Evolutionary conservation across 768 basidiomycete genomes (phyloP), one percentile per base, ranked within the genome.

Genomic region (Omphalotus guepiniiformis): DNA sequence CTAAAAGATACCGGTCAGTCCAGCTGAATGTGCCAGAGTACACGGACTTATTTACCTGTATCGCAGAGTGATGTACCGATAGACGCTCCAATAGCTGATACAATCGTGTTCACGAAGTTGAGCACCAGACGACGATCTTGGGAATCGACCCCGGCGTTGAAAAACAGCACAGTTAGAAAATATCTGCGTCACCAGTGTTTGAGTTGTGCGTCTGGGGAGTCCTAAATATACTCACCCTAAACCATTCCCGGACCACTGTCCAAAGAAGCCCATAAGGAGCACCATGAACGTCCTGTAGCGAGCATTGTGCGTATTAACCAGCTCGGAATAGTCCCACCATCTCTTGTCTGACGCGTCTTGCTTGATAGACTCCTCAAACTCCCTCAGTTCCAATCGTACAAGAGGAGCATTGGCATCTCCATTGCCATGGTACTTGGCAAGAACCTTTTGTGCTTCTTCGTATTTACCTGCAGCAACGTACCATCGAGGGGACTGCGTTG

Each of bases 301-400:
- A 7, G 71, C 70, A 48, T 72, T 74, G 18, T 60, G 55, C n/a
- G 70, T 75, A 41, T 67, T 69, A 58, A 78, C 68, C 26, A 78
- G 67, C 32, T 68, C 75, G 3, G 68, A 69, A 57, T 76, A 80
- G 58, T 81, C 70, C 69, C 72, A 74, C 79, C 78, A 80, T 40
- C 74, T 65, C 58, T 81, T 81, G 57, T 79, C 78, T 12, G 77
- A 73, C 12, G 74, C 80, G 53, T 77, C 70, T 5, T 72, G 52
- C 34, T 66, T 62, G 43, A 80, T 71, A 7, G 69, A 61, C 51
- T 78, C 76, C 48, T 76, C 70, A 54, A 74, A 73, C 55, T 80
- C 79, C 47, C 65, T 67, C 67, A 67, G 75, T 54, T 82, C 75
- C 12, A 80, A 62, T 27, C 64, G 58, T 21, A 82, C 78, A 28